phyloP scores from a whole-genome alignment of 495 filamentous ascomycete species.

The Bryoglossum gracile region DNA sequence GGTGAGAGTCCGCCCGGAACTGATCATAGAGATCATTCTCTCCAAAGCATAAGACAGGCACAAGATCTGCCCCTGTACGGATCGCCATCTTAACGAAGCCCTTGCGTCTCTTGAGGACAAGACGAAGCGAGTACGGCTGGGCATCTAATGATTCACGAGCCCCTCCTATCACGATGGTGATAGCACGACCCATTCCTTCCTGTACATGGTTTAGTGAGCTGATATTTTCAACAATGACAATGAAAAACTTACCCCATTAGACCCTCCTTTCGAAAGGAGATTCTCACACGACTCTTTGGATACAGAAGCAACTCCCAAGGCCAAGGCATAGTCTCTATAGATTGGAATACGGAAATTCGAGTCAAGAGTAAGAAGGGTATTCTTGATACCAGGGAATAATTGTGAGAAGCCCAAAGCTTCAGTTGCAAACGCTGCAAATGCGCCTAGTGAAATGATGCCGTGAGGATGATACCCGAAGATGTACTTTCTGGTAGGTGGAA shows the following conservation, averaged over 20 bases:
- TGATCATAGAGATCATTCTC: conserved; percentile 97
- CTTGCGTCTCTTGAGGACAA: conserved; percentile 76
- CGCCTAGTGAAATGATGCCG: conserved; percentile 92
- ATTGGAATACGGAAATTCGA: conserved; percentile 91
- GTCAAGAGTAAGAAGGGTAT: conserved; percentile 84
- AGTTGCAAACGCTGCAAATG: conserved; percentile 86
- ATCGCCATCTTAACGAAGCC: conserved; percentile 93
- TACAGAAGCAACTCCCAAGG: conserved; percentile 79
- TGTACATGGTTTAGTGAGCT: too few species aligned
- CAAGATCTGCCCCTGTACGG: conserved; percentile 80
- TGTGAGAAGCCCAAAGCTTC: conserved; percentile 83
- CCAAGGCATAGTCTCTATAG: conserved; percentile 85
- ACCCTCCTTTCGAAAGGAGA: conserved; percentile 67
- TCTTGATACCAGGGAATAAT: conserved; percentile 94
- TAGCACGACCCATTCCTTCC: conserved; percentile 89
- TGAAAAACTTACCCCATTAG: conserved; percentile 43
- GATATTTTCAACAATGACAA: background rate
- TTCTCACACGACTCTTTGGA: conserved; percentile 88
- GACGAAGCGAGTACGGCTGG: conserved; percentile 59
- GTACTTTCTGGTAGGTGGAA: conserved; percentile 83
- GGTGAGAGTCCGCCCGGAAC: conserved; percentile 60
- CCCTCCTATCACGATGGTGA: conserved; percentile 93
- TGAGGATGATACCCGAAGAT: conserved; percentile 84
- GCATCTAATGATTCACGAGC: conserved; percentile 88
- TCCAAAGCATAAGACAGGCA: conserved; percentile 86